phyloP scores from a whole-genome alignment of 148 eudicot species.

The Diospyros lotus region DNA sequence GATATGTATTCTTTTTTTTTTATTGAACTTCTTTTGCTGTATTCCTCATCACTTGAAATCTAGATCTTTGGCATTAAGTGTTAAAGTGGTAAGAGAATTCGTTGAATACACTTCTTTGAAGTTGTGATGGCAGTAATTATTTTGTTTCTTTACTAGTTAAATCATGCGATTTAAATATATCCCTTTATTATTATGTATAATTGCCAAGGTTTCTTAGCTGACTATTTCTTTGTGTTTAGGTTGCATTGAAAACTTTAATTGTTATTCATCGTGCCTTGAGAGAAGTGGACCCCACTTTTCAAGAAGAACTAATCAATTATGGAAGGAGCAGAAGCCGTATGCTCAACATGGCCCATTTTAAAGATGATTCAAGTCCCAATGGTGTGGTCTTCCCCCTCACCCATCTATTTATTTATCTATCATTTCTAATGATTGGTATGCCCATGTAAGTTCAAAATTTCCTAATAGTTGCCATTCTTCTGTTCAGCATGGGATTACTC shows the following conservation, averaged over 20 bases:
- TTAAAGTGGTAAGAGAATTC: not conserved
- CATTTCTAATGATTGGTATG: not conserved
- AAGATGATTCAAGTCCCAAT: slow-evolving; percentile 91
- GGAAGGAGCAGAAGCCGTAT: slow-evolving; percentile 64
- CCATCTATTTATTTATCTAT: not conserved
- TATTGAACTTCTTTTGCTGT: slow-evolving; percentile 1
- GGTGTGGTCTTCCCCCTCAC: slow-evolving; percentile 33
- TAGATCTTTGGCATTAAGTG: not conserved
- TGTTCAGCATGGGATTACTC: slow-evolving; percentile 96
- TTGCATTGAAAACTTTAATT: slow-evolving; percentile 87
- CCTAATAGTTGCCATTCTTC: slow-evolving; percentile 15
- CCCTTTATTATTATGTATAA: not conserved
- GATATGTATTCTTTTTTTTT: not conserved
- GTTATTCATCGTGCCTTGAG: slow-evolving; percentile 93
- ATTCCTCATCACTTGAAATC: not conserved
- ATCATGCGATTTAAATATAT: not conserved
- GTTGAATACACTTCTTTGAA: not conserved
- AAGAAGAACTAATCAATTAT: slow-evolving; percentile 76
- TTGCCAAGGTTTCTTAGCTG: not conserved
- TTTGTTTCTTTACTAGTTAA: not conserved
- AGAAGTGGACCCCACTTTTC: slow-evolving; percentile 90
- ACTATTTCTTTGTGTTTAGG: slow-evolving; percentile 37
- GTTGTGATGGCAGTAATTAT: not conserved
- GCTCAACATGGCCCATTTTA: slow-evolving; percentile 89
- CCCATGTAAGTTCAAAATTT: not conserved